phyloP scores from a whole-genome alignment of 2,329 filamentous ascomycete genomes.

The Pezicula radicicola region DNA sequence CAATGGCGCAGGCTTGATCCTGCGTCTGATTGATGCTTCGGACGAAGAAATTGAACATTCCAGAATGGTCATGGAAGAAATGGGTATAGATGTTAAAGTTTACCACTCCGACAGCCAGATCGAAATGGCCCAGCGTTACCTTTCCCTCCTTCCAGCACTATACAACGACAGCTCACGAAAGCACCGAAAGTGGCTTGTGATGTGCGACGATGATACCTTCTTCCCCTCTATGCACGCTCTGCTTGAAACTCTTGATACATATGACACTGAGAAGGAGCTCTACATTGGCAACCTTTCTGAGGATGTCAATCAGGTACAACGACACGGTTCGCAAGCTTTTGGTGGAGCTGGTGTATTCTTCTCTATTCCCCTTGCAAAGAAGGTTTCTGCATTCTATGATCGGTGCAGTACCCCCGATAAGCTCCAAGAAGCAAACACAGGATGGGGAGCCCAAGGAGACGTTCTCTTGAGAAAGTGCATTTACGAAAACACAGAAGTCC shows the following conservation, averaged over 20 bases:
- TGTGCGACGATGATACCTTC: conserved; percentile 31
- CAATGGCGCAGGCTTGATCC: conserved; percentile 54
- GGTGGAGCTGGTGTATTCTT: conserved; percentile 29
- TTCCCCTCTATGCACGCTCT: conserved; percentile 27
- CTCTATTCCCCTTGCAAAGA: conserved; percentile 38
- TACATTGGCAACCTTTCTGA: conserved; percentile 30
- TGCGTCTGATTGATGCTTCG: conserved; percentile 51
- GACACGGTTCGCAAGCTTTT: conserved; percentile 29
- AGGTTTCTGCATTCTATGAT: conserved; percentile 42
- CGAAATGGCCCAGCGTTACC: conserved; percentile 57
- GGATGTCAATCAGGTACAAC: conserved; percentile 25
- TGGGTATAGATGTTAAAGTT: conserved; percentile 56
- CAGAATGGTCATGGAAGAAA: conserved; percentile 39
- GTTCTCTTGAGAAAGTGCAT: conserved; percentile 28
- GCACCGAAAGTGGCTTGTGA: conserved; percentile 37
- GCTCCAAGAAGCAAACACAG: conserved; percentile 51
- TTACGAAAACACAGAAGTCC: conserved; percentile 27
- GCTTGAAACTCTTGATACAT: conserved; percentile 17
- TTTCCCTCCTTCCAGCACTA: conserved; percentile 51
- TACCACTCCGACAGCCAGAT: conserved; percentile 49
- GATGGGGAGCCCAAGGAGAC: conserved; percentile 47
- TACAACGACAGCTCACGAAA: conserved; percentile 48
- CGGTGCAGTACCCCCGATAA: conserved; percentile 47
- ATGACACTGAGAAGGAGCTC: conserved; percentile 19
- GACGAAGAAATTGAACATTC: conserved; percentile 49